Evolutionary conservation across 306 rosid species (phyloP).

Genomic region (Quillaja saponaria): DNA sequence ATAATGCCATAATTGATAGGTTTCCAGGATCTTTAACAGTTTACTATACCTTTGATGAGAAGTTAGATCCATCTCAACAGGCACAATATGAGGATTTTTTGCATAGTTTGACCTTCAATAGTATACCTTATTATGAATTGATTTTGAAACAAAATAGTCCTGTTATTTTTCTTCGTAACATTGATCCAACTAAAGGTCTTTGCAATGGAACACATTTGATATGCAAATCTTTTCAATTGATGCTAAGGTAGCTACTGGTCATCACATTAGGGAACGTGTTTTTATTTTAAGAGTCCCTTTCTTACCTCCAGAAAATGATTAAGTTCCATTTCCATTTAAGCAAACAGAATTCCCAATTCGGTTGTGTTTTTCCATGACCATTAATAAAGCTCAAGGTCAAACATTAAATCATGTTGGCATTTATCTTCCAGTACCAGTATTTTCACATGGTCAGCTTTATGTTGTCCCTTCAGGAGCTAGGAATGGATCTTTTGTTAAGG

Average conservation of each 20-base stretch:
- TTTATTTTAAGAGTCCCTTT: too few species aligned
- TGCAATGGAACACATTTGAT: neutral
- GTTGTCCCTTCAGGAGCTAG: neutral
- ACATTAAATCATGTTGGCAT: neutral
- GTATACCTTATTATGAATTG: neutral
- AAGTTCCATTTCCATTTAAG: neutral
- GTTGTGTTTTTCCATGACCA: neutral
- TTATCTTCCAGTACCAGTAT: neutral
- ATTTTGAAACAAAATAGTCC: neutral
- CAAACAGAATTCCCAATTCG: neutral
- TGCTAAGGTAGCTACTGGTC: neutral
- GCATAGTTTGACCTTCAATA: neutral
- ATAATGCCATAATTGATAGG: neutral
- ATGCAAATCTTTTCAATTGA: too few species aligned
- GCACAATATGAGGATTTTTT: constrained; percentile 1
- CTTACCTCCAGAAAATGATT: too few species aligned
- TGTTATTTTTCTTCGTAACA: neutral
- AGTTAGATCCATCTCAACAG: too few species aligned
- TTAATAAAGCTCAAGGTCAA: neutral
- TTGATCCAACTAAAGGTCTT: neutral
- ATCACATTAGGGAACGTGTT: neutral
- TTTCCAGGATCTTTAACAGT: neutral
- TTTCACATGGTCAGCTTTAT: neutral
- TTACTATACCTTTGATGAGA: neutral
- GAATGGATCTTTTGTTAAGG: too few species aligned